Evolutionary conservation across 805 yeast species (phyloP), one percentile per base, ranked within the genome.

Genomic region (Kodamaea kaohsiungensis): DNA sequence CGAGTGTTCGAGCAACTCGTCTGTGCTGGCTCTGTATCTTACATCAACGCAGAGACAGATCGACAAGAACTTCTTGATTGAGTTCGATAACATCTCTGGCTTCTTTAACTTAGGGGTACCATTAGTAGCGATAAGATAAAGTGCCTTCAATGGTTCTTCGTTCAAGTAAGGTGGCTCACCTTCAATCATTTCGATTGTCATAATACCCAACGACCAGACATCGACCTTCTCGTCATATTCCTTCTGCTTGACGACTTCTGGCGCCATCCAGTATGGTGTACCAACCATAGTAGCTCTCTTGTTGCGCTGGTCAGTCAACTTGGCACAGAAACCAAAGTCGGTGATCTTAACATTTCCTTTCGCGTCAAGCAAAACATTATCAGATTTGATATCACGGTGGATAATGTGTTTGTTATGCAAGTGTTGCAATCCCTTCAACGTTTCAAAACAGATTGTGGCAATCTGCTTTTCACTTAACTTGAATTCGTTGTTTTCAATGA

Each of bases 31-130:
- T 62, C 99, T 83, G 65, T 87, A 88, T 63, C 88, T 83, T 43
- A 91, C 97, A 69, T 96, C 98, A 38, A 93, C 98, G 72, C 97
- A 91, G 22, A 95, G 77, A 74, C 98, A 91, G 57, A 91, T 90
- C 50, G 92, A 85, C 68, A 95, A 79, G 67, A 95, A 95, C 66
- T 88, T 85, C 76, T 89, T 91, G 55, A 96, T 87, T 35, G 86
- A 84, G 54, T 85, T 78, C 8, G 93, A 85, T 56, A 95, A 75
- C 39, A 77, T 62, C 53, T 86, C 91, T 2, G 93, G 91, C 48
- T 73, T 74, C 66, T 85, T 86, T 60, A 88, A 75, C 64, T 85
- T 84, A 6, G 95, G 95, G 18, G 92, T 88, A 35, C 95, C 95
- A 64, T 87, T 88, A 2, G 91, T 85, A 4, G 91, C 89, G 65